Base-by-base conservation (phyloP, 2,329 filamentous ascomycete genomes). In the Cercospora beticola region DNA sequence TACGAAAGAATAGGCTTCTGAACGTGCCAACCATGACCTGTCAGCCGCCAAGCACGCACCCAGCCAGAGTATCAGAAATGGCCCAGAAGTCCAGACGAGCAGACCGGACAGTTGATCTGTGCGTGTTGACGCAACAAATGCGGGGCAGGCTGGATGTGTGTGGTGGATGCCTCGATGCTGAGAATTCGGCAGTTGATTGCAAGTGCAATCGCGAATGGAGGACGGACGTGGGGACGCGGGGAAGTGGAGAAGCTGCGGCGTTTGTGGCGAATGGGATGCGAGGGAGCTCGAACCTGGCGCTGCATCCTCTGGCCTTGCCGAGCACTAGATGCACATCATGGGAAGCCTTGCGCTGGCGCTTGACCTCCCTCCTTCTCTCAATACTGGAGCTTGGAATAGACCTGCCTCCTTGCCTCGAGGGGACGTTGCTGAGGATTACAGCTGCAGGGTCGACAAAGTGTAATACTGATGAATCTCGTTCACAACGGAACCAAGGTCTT, bases 1-100 rank as follows among this genome's bases (percentile, higher is more conserved):
- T 58, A 58, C 56, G 56, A 58, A 58, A 14, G 30, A 58, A 31
- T 58, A 58, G 28, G 56, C 56, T 58, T 54, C 49, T 54, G 49
- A 14, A 12, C 12, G 23, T 26, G 46, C 46, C 46, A 21, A 12
- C 46, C 46, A 49, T 21, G 16, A 10, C 43, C 0, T 46, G 43
- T 46, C 46, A 49, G 9, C 46, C 21, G 46, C 46, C 46, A 49
- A 49, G 46, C 33, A 40, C 33, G 14, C 33, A 16, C 33, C 33
- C 33, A 40, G 33, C 33, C 33, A 16, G 33, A 40, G 14, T 16
- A 5, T 14, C 33, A 40, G 33, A 40, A 40, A 40, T 7, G 14
- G 14, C 33, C 33, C 33, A 40, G 33, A 49, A 16, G n/a, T 8
- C 43, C 8, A 21, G 43, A 49, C 18, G 43, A 49, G 18, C 9